Conservation (phyloP, 495 filamentous ascomycete species). For the Penicillium mononematosum region DNA sequence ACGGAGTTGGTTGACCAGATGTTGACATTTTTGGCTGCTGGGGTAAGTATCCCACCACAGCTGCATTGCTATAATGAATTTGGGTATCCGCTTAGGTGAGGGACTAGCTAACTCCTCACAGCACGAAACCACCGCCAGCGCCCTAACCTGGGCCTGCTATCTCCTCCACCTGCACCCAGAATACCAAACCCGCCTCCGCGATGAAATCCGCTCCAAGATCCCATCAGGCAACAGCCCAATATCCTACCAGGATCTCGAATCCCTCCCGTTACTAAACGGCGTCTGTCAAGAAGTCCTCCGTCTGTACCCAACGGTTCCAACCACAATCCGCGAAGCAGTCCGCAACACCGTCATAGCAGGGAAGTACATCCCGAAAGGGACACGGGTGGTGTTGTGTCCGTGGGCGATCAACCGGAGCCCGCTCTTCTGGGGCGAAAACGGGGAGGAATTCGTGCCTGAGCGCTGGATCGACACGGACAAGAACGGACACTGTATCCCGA, state of each 20-base stretch:
- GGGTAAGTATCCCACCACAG: slow-evolving; percentile 24
- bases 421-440: slow-evolving; percentile 43
- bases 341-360: slow-evolving; percentile 46
- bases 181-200: slow-evolving; percentile 45
- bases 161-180: slow-evolving; percentile 49
- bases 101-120: background rate
- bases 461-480: slow-evolving; percentile 50
- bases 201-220: slow-evolving; percentile 46
- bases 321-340: slow-evolving; percentile 48
- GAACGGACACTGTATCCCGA: slow-evolving; percentile 25
- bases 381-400: slow-evolving; percentile 43
- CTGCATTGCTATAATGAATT: background rate
- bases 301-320: slow-evolving; percentile 51
- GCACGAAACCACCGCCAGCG: slow-evolving; percentile 57
- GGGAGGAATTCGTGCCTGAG: slow-evolving; percentile 44
- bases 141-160: slow-evolving; percentile 53
- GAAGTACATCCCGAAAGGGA: slow-evolving; percentile 45
- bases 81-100: background rate
- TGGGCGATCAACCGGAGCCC: slow-evolving; percentile 43
- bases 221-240: slow-evolving; percentile 32
- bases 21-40: slow-evolving; percentile 55
- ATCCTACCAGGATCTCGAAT: slow-evolving; percentile 43
- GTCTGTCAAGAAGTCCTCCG: slow-evolving; percentile 52
- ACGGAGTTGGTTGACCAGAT: slow-evolving; percentile 54
- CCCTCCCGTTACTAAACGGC: slow-evolving; percentile 52